A percentile compares a stretch with the other conserved stretches of the same genome.
These are phyloP conservation scores for Pyrenopolyporus hunteri DNA, from an alignment of 495 filamentous ascomycete genomes.

Conservation along the genomic window DNA sequence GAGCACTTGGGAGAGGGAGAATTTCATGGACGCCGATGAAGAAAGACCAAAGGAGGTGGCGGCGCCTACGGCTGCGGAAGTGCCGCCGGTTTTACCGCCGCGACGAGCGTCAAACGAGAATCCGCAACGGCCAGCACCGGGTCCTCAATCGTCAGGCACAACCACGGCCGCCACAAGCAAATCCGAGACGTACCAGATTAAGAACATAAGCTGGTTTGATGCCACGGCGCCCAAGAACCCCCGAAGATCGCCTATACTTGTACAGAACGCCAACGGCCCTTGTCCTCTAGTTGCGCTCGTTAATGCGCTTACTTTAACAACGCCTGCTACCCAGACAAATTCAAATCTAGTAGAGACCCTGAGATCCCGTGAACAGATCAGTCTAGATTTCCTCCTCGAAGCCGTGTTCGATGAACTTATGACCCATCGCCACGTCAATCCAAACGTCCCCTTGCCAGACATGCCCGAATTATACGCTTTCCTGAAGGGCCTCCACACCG, in stretches of 20 bases:
- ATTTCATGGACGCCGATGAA: slow-evolving; percentile 42
- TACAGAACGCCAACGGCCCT: slow-evolving; percentile 92
- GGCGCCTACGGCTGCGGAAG: slow-evolving; percentile 17
- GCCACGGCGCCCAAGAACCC: slow-evolving; percentile 47
- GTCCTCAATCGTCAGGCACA: slow-evolving; percentile 38
- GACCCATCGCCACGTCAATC: slow-evolving; percentile 58
- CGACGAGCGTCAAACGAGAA: slow-evolving; percentile 40
- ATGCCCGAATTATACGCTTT: slow-evolving; percentile 86
- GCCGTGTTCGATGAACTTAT: slow-evolving; percentile 91
- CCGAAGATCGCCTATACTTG: slow-evolving; percentile 73
- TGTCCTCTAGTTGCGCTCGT: slow-evolving; percentile 93
- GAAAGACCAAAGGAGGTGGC: slow-evolving; percentile 29
- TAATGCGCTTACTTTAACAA: slow-evolving; percentile 85
- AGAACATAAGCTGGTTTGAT: slow-evolving; percentile 55
- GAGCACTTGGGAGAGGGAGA: slow-evolving; percentile 52
- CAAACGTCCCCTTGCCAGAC: slow-evolving; percentile 69
- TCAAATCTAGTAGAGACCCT: slow-evolving; percentile 79
- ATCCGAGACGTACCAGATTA: slow-evolving; percentile 56
- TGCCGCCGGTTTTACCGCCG: slow-evolving; percentile 48
- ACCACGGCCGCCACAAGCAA: slow-evolving; percentile 41
- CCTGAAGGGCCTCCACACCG: slow-evolving; percentile 86
- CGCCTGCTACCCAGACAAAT: slow-evolving; percentile 61
- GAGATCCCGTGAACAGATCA: slow-evolving; percentile 82
- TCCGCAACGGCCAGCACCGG: slow-evolving; percentile 44
- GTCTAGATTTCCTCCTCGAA: slow-evolving; percentile 80